phyloP scores from a whole-genome alignment of 345 rosid genomes.

The Crucihimalaya himalaica region DNA sequence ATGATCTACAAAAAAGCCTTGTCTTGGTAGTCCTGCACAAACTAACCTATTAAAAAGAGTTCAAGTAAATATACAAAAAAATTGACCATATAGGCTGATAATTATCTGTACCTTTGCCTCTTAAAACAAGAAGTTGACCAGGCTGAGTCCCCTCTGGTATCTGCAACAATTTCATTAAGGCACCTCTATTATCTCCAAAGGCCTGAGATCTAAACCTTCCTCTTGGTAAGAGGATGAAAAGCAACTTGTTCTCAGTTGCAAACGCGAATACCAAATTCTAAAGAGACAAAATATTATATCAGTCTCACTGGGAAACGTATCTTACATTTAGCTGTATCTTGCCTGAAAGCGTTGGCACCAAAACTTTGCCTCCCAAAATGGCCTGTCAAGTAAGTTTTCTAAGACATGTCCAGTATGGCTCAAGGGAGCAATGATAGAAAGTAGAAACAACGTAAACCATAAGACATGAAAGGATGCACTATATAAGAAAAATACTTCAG shows the following conservation, averaged over 20 bases:
- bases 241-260: conserved; percentile 11
- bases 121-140: conserved; percentile 69
- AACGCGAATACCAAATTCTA: conserved; percentile 5
- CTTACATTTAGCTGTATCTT: conserved; percentile 64
- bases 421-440: conserved; percentile 17
- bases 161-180: conserved; percentile 47
- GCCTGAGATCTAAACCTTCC: conserved; percentile 8
- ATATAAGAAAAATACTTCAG: background rate
- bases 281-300: background rate
- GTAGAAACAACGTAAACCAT: conserved; percentile 20
- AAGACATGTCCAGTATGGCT: conserved; percentile 14
- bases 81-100: conserved; percentile 3
- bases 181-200: conserved; percentile 12
- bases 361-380: conserved; percentile 80
- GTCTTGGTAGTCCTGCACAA: conserved; percentile 72
- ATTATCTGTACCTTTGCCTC: conserved; percentile 70
- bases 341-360: conserved; percentile 84
- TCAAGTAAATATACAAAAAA: background rate
- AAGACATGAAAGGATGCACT: conserved; percentile 19
- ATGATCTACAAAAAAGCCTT: conserved; percentile 64
- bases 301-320: conserved; percentile 11
- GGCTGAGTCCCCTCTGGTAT: conserved; percentile 89
- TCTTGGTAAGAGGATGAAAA: conserved; percentile 4
- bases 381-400: conserved; percentile 56
- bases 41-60: conserved; percentile 27